phyloP scores from a whole-genome alignment of 2,329 filamentous ascomycete species.

The Aspergillus hortae region DNA sequence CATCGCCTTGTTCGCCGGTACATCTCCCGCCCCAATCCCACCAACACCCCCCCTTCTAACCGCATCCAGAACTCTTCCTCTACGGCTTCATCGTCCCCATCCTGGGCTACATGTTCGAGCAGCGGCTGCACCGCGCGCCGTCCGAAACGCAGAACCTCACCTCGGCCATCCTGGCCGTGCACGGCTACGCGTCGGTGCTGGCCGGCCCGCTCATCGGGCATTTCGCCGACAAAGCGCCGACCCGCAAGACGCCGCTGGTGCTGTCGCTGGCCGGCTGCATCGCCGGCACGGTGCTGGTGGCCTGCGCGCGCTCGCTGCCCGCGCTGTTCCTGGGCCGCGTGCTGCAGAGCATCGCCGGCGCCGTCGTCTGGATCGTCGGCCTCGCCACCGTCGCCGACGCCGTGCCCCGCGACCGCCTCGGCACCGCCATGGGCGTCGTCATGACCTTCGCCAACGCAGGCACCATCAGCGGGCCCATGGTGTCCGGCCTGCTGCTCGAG shows the following conservation, averaged over 20 bases:
- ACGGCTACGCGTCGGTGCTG: slow-evolving; percentile 23
- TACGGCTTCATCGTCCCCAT: slow-evolving; percentile 33
- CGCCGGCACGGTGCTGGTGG: slow-evolving; percentile 23
- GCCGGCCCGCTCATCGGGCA: slow-evolving; percentile 24
- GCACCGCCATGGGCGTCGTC: neutral
- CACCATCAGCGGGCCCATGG: slow-evolving; percentile 20
- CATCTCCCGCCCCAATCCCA: neutral
- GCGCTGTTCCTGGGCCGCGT: slow-evolving; percentile 2
- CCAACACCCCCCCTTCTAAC: neutral
- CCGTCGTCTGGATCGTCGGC: slow-evolving; percentile 5
- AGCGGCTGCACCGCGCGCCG: slow-evolving; percentile 21
- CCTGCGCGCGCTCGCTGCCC: slow-evolving; percentile 9
- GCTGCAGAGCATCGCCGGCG: slow-evolving; percentile 4
- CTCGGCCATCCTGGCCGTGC: slow-evolving; percentile 20
- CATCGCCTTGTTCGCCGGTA: slow-evolving; percentile 14
- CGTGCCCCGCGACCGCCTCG: neutral
- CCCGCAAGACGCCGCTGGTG: slow-evolving; percentile 21
- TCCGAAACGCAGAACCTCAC: slow-evolving; percentile 23
- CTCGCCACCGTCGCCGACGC: slow-evolving; percentile 3
- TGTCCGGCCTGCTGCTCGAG: slow-evolving; percentile 22
- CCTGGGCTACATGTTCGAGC: slow-evolving; percentile 29
- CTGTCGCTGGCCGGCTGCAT: slow-evolving; percentile 22
- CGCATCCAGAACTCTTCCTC: slow-evolving; percentile 26
- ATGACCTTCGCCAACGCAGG: slow-evolving; percentile 11
- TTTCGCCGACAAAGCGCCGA: slow-evolving; percentile 25